Evolutionary conservation across 2,329 filamentous ascomycete species (phyloP), one percentile per base, ranked within the genome.

Genomic region (Cercospora sp.): DNA sequence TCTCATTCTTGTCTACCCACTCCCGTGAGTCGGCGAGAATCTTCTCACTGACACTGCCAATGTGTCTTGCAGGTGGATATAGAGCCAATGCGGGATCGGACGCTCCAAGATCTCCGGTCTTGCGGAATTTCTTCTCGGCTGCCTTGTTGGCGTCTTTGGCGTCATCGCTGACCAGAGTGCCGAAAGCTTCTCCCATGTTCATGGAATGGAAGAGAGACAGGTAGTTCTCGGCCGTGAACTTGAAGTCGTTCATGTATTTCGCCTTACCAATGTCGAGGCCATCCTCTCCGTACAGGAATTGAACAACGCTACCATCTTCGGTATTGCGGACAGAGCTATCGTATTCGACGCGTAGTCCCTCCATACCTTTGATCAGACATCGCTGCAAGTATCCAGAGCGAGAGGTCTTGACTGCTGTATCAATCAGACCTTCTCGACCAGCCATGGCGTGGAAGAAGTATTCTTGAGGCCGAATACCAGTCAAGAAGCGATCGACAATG

Each of bases 371-470:
- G 83, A 99, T 96, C 70, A 99, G 86, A 85, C 95, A 99, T 77
- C 96, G 87, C 79, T 99, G 95, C 62, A 99, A 84, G 78, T 99
- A 99, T 69, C 95, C 96, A 30, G 95, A 98, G 77, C 95, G 90
- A 9, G 94, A 96, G 1, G 95, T 99, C 83, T 99, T 99, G 79
- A 99, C 95, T 71, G 95, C 95, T 20, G 95, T 99, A 86, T 99
- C 95, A 77, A 99, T 99, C 72, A 99, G 84, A 84, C 95, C 95
- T 85, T 99, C 96, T 82, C 95, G 89, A 75, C 96, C 96, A 77
- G 94, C 95, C 96, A 99, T 99, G 80, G 96, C 93, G 87, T 99
- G 95, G 84, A 99, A 99, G 80, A 94, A 99, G 80, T 97, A 99
- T 79, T 99, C 96, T 77, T 99, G 95, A 4, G 95, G 95, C 64